Percentiles rank a stretch among this genome's conserved stretches.
phyloP scores from a whole-genome alignment of 495 filamentous ascomycete genomes.

The Lasiosphaeria ovina region DNA sequence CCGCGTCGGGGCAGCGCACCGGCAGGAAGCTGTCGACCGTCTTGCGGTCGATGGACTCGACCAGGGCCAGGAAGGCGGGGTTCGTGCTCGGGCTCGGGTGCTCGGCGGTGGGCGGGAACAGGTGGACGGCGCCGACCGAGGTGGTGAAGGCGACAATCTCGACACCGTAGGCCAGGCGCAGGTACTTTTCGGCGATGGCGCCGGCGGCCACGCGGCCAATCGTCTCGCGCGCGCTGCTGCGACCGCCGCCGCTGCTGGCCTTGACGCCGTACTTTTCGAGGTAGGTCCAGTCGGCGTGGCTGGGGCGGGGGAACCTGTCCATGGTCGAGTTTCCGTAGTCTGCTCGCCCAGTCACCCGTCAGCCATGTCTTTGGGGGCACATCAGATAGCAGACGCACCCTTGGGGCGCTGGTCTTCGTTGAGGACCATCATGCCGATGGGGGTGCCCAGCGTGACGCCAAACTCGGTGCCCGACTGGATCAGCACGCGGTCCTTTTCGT shows the following conservation, averaged over 20 bases:
- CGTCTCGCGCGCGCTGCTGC: conserved; percentile 91
- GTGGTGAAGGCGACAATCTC: conserved; percentile 91
- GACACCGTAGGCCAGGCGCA: conserved; percentile 72
- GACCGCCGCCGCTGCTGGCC: conserved; percentile 86
- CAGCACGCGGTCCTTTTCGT: conserved; percentile 87
- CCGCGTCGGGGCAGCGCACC: conserved; percentile 77
- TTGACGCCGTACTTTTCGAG: conserved; percentile 96
- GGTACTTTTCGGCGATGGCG: conserved; percentile 91
- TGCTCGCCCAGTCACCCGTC: background rate
- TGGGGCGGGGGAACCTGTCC: conserved; percentile 86
- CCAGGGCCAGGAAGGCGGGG: conserved; percentile 74
- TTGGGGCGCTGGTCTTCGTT: conserved; percentile 94
- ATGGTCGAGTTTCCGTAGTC: conserved; percentile 93
- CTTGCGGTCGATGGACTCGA: conserved; percentile 70
- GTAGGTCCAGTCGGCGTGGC: conserved; percentile 96
- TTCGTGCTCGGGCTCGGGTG: conserved; percentile 76
- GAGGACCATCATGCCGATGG: conserved; percentile 81
- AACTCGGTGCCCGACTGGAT: conserved; percentile 96
- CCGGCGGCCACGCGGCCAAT: conserved; percentile 94
- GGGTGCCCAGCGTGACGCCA: conserved; percentile 87
- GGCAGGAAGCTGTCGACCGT: conserved; percentile 82
- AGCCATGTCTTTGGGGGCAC: background rate
- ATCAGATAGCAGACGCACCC: conserved; percentile 16
- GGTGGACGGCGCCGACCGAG: conserved; percentile 77
- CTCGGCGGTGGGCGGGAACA: conserved; percentile 75